A percentile compares a stretch with the other conserved stretches of the same genome.
Conservation (phyloP, 1,284 basidiomycete genomes). For the Tremellales sp. region DNA sequence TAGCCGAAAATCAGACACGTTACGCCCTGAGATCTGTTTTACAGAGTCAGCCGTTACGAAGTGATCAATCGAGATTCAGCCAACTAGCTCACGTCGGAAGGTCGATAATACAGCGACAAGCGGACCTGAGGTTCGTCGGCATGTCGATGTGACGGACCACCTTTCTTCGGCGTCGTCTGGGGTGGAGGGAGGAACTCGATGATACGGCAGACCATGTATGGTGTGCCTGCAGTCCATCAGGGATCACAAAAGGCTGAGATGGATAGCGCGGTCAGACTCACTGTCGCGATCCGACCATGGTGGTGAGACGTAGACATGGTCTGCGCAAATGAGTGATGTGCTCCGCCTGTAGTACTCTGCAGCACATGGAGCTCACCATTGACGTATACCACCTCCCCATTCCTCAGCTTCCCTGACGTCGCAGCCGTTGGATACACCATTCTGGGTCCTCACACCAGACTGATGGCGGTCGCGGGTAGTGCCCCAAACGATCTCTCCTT, state of each 20-base stretch:
- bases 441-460: too few relatives aligned
- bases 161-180: constrained; percentile 33
- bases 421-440: not conserved
- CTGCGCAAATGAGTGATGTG: constrained; percentile 51
- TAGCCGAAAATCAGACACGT: constrained; percentile 74
- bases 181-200: constrained; percentile 85
- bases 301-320: constrained; percentile 92
- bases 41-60: constrained; percentile 28
- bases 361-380: too few relatives aligned
- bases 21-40: constrained; percentile 46
- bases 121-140: constrained; percentile 57
- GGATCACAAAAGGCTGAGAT: too few relatives aligned
- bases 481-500: too few relatives aligned
- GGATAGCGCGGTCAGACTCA: constrained; percentile 35
- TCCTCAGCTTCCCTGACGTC: constrained; percentile 37
- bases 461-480: too few relatives aligned
- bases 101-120: constrained; percentile 89
- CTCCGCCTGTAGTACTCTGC: too few relatives aligned
- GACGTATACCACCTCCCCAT: constrained; percentile 42
- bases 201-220: constrained; percentile 88
- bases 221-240: constrained; percentile 51
- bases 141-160: constrained; percentile 8
- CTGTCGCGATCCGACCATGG: constrained; percentile 86
- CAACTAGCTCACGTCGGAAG: constrained; percentile 48
- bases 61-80: constrained; percentile 49